Conservation (phyloP, 352 stramenopile species). For the Phytophthora parvispora region DNA sequence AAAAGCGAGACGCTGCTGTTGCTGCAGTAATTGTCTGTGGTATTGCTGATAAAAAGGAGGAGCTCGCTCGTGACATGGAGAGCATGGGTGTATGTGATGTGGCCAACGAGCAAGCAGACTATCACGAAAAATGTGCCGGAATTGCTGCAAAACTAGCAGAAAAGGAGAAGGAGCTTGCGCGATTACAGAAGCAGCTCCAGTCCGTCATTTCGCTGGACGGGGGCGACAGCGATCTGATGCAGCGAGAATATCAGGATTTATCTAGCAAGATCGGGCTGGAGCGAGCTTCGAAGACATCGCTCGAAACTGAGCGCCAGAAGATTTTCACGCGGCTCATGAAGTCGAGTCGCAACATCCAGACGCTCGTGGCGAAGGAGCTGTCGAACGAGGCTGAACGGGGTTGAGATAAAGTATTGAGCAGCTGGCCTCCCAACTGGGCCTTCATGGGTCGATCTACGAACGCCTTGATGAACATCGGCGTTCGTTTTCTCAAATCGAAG, state of each 20-base stretch:
- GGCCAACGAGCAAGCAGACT: conserved; percentile 3
- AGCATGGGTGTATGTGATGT: not conserved
- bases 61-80: conserved; percentile 8
- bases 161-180: conserved; percentile 24
- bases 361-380: conserved; percentile 8
- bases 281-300: conserved; percentile 21
- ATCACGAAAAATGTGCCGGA: conserved; percentile 24
- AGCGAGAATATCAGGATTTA: conserved; percentile 19
- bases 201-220: conserved; percentile 21
- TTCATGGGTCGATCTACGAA: too few relatives aligned
- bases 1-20: conserved; percentile 38
- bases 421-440: too few relatives aligned
- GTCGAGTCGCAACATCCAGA: conserved; percentile 32
- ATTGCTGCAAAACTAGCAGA: conserved; percentile 22
- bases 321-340: conserved; percentile 41
- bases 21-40: conserved; percentile 34
- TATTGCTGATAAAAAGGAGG: not conserved
- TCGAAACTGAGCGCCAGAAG: conserved; percentile 26
- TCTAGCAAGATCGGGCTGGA: conserved; percentile 27
- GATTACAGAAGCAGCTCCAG: conserved; percentile 21
- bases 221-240: not conserved
- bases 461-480: too few relatives aligned
- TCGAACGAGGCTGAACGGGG: not conserved
- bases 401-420: not conserved
- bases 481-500: too few relatives aligned